Base-by-base conservation (phyloP, 73 alveolate genomes). In the Symbiodinium pilosum region DNA sequence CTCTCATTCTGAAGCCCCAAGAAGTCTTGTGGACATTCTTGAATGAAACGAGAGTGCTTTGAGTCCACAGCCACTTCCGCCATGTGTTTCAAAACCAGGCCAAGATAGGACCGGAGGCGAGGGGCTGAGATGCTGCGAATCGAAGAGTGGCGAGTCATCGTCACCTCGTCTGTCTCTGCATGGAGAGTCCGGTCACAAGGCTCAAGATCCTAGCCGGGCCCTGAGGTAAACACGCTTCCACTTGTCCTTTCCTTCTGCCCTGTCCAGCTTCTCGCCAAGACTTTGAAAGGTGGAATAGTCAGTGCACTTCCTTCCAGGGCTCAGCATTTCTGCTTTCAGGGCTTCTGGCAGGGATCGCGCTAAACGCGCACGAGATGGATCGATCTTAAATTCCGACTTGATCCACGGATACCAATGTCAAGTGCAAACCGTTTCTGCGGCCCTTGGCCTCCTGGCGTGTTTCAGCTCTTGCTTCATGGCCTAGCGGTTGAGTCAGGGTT, bases 231-330 rank as follows among this genome's bases (percentile, higher is more conserved):
- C 8, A 30, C 97, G 97, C 88, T 91, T 91, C 97, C 97, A 91
- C 34, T 43, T 69, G 97, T 91, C 97, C 88, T 91, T 91, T 28
- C 97, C 97, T 71, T 91, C 97, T 14, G 81, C 77, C 39, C 16
- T 91, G 54, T 91, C 97, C 88, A 91, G 42, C 83, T 91, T 68
- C 81, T 91, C 97, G 32, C 97, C 97, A 34, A 91, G 7, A 14
- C 84, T 83, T 43, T 91, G 97, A 81, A 91, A 91, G 56, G 77
- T 18, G 11, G 77, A 18, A 30, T 91, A 91, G 52, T 91, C 97
- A 12, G 24, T 42, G 54, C 89, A 69, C 88, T 91, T 91, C 97
- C 97, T 91, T 21, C 81, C 59, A 47, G 59, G 6, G 59, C 59
- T 47, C 14, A 14, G 59, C 59, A 47, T 9, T 14, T 47, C 59